Conservation (phyloP, 495 filamentous ascomycete genomes). For the Tuber aestivum region DNA sequence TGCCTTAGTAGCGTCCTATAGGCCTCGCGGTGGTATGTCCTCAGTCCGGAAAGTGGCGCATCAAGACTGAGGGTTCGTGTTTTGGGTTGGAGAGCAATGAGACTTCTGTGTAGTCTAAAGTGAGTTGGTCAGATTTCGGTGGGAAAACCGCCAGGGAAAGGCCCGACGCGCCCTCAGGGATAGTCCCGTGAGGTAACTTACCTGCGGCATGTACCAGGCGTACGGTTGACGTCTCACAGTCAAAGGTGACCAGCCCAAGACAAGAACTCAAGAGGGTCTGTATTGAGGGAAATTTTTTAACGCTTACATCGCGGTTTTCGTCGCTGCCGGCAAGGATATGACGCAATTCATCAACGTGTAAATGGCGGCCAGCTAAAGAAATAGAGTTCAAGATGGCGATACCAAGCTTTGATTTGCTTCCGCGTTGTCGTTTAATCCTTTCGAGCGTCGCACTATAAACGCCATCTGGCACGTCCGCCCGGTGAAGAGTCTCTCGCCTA, state of each 20-base stretch:
- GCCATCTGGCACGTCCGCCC: background rate
- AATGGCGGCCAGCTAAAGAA: background rate
- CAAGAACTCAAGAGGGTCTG: background rate
- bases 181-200: background rate
- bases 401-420: background rate
- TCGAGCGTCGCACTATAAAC: background rate
- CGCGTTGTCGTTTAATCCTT: background rate
- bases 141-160: too few species aligned
- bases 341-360: constrained; percentile 10
- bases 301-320: background rate
- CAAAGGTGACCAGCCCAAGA: background rate
- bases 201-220: background rate
- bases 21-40: too few species aligned
- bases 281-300: background rate
- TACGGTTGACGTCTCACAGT: background rate
- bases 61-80: too few species aligned
- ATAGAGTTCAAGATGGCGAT: constrained; percentile 9
- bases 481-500: background rate
- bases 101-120: too few species aligned
- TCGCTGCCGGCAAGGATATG: constrained; percentile 6
- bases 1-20: too few species aligned
- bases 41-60: too few species aligned
- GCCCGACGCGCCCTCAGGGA: too few species aligned
- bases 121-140: too few species aligned
- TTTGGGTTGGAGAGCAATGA: too few species aligned